Base-by-base conservation (phyloP, 1,284 basidiomycete genomes). In the Paramarasmius palmivorus region DNA sequence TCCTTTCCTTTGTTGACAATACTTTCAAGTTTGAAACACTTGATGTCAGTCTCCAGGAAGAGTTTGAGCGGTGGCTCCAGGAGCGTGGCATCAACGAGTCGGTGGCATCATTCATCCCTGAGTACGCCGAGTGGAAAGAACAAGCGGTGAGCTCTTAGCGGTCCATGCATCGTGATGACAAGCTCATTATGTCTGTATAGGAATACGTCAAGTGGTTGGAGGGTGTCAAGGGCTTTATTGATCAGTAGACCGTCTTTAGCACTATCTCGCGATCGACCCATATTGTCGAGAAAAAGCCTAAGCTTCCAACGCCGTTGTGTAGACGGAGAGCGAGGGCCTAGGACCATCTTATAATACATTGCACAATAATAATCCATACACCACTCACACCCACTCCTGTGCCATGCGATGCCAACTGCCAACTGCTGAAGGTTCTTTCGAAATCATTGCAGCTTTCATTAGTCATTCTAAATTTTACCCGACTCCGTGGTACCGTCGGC, bases 191-290 rank as follows among this genome's bases (percentile, higher is more conserved):
- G 45, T 42, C 40, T 45, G 54, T 44, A 52, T 40, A 93, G 91
- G 95, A 98, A 76, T 98, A 98, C 73, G 84, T 95, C 65, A 77
- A 76, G 61, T 98, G 95, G 95, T 76, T 98, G 64, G 75, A 82
- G 61, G 86, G 86, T 63, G 86, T 97, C 72, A 91, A 92, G 80
- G 68, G 68, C 15, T 98, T 98, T 67, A 74, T 98, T 62, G 91
- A 96, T 55, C 80, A 79, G 25, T 88, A 68, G 65, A 46, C 12
- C 20, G 37, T 53, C 55, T 53, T 53, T 37, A 42, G 45, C 52
- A 59, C 49, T 36, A 41, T 26, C 29, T 39, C 8, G 12, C 4
- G 14, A 14, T 22, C 25, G 14, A 20, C 35, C 45, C 29, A 23
- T 32, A 23, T n/a, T 26, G 10, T 4, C n/a, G n/a, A 26, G 20